These are phyloP conservation scores for Colletotrichum musae DNA, from an alignment of 2,329 filamentous ascomycete species.

Conservation along the genomic window DNA sequence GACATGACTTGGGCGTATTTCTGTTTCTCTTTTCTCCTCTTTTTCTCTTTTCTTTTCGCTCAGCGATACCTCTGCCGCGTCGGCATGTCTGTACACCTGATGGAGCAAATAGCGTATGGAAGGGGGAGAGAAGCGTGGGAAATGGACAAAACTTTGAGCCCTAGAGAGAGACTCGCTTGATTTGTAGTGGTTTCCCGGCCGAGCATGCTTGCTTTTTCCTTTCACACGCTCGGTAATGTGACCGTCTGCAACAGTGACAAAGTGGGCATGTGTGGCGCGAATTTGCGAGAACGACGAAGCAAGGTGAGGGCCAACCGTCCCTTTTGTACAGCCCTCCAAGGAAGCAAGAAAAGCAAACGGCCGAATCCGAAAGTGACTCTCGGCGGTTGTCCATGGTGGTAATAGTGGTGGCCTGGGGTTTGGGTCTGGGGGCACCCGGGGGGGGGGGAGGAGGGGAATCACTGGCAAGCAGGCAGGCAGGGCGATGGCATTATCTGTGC, in stretches of 20 bases:
- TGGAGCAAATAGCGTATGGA: not conserved
- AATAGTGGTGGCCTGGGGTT: not conserved
- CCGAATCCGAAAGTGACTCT: not conserved
- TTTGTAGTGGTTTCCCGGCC: conserved; percentile 3
- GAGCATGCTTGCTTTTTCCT: conserved; percentile 16
- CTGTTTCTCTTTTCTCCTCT: not conserved
- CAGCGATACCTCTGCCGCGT: conserved; percentile 37
- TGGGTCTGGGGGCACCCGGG: not conserved
- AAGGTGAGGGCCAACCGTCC: not conserved
- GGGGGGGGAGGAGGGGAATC: not conserved
- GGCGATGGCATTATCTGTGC: conserved; percentile 39
- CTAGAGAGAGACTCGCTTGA: conserved; percentile 17
- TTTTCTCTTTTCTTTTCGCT: not conserved
- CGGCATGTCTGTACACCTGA: conserved; percentile 15
- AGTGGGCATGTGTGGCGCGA: not conserved
- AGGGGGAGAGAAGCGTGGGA: not conserved
- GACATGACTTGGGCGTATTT: not conserved
- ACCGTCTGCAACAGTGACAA: not conserved
- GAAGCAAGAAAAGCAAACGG: not conserved
- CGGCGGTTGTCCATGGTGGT: no score
- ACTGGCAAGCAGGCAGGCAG: no score
- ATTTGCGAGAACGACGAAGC: not conserved
- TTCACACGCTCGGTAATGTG: not conserved
- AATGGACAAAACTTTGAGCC: not conserved
- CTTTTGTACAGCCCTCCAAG: not conserved